Evolutionary conservation across 805 yeast species (phyloP), one percentile per base, ranked within the genome.

Genomic region (Wickerhamiella sergipiensis): DNA sequence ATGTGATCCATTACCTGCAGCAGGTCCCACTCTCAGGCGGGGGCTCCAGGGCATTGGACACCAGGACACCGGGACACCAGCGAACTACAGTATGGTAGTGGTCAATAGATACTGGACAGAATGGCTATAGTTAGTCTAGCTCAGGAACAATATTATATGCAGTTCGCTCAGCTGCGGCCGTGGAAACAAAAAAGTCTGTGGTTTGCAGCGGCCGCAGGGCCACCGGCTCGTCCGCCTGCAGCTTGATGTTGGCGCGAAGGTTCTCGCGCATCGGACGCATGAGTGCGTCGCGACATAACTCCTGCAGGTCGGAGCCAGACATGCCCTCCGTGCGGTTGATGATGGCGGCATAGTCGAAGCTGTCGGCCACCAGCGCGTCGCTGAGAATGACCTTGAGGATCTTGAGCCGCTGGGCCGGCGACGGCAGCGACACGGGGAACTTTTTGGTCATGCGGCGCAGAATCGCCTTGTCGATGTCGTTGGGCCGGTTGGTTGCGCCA

Each of bases 401-500:
- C 53, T 81, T 76, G 45, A 67, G 66, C 47, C 97, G 72, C 64
- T 90, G 94, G 6, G 65, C 71, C 1, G 73, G 65, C 52, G 75
- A 73, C 1, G 98, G 97, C 58, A 83, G 73, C 1, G 77, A 73
- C 19, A 92, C 80, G 2, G 88, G 78, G 65, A 90, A 89, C 49
- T 86, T 74, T 65, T 90, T 90, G 6, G 97, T 97, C 79, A 90
- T 74, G 62, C 98, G 78, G 67, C 98, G 77, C 68, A 92, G 71
- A 61, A 90, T 86, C 1, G 98, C 98, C 54, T 78, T 76, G 63
- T 90, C 98, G 45, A 90, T 90, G 64, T 90, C 98, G 53, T 77
- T 76, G 43, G 92, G 88, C 56, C 98, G 73, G 64, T 90, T 90
- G 0, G 98, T 90, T 9, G 97, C 97, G 2, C 97, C 98, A 59